phyloP scores from a whole-genome alignment of 1,284 basidiomycete genomes.

The Phellopilus nigrolimitatus region DNA sequence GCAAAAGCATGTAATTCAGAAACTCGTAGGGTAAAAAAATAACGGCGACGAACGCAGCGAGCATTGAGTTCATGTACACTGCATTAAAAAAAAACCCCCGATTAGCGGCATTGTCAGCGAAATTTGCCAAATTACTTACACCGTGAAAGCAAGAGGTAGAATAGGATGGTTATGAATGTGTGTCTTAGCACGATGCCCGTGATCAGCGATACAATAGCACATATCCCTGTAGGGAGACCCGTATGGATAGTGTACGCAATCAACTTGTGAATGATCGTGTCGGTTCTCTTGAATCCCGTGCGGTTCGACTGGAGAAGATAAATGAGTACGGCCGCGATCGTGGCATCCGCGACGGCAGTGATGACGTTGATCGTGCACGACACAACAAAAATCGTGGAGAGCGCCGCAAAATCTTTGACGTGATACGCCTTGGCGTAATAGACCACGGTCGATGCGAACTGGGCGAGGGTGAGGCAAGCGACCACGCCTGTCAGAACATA shows the following conservation, averaged over 20 bases:
- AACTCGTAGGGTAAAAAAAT: too few species aligned
- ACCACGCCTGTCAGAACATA: not conserved
- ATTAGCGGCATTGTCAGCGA: too few species aligned
- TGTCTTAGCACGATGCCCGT: not conserved
- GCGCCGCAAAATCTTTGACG: not conserved
- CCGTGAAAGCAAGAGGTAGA: too few species aligned
- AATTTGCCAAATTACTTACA: too few species aligned
- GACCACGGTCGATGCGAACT: not conserved
- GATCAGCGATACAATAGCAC: slow-evolving; percentile 2
- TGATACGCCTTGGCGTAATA: not conserved
- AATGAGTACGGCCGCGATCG: not conserved
- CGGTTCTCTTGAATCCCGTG: slow-evolving; percentile 7
- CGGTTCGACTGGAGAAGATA: slow-evolving; percentile 1
- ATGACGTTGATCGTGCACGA: not conserved
- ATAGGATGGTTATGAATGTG: too few species aligned
- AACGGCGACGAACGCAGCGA: too few species aligned
- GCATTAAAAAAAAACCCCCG: too few species aligned
- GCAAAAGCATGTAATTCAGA: too few species aligned
- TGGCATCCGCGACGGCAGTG: not conserved
- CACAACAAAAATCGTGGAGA: not conserved
- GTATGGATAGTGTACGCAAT: slow-evolving; percentile 7
- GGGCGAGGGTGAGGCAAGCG: not conserved
- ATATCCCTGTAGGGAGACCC: not conserved
- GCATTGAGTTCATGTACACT: too few species aligned
- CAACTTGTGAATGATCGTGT: slow-evolving; percentile 4